Evolutionary conservation across 73 alveolate genomes (phyloP).

Genomic region (Paramecium primaurelia): DNA sequence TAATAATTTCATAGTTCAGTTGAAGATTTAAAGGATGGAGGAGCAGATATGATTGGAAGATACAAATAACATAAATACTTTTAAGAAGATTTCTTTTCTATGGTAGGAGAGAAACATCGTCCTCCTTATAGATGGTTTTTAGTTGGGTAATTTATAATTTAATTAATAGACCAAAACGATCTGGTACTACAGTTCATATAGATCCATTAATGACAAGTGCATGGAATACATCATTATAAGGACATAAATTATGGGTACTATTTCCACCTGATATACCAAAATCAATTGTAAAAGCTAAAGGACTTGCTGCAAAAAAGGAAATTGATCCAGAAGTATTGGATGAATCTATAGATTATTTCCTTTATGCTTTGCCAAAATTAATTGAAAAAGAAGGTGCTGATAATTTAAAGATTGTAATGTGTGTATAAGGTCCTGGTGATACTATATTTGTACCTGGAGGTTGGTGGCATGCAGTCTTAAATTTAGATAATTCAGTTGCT

Average conservation of each 20-base stretch:
- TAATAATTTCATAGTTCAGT: slow-evolving; percentile 19
- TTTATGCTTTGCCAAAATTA: slow-evolving; percentile 69
- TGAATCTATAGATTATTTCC: slow-evolving; percentile 82
- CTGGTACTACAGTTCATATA: slow-evolving; percentile 80
- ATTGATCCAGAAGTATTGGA: slow-evolving; percentile 70
- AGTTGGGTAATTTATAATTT: slow-evolving; percentile 60
- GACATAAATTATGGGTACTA: slow-evolving; percentile 80
- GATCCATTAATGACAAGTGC: slow-evolving; percentile 86
- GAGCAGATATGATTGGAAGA: slow-evolving; percentile 66
- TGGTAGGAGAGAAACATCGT: slow-evolving; percentile 66
- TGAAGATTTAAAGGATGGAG: slow-evolving; percentile 71
- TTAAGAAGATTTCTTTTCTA: slow-evolving; percentile 65
- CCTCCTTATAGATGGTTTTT: slow-evolving; percentile 91
- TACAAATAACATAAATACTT: slow-evolving; percentile 75
- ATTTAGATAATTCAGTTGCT: slow-evolving; percentile 89
- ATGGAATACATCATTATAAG: slow-evolving; percentile 80
- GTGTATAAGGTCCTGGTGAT: slow-evolving; percentile 82
- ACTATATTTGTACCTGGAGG: slow-evolving; percentile 90
- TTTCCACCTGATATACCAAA: slow-evolving; percentile 73
- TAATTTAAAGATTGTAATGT: slow-evolving; percentile 47
- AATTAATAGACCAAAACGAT: slow-evolving; percentile 70
- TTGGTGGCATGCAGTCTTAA: slow-evolving; percentile 97
- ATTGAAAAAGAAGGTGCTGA: slow-evolving; percentile 50
- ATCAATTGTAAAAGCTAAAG: slow-evolving; percentile 59
- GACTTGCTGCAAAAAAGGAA: slow-evolving; percentile 63